Evolutionary conservation across 805 yeast genomes (phyloP).

Genomic region (Suhomyces sp.): DNA sequence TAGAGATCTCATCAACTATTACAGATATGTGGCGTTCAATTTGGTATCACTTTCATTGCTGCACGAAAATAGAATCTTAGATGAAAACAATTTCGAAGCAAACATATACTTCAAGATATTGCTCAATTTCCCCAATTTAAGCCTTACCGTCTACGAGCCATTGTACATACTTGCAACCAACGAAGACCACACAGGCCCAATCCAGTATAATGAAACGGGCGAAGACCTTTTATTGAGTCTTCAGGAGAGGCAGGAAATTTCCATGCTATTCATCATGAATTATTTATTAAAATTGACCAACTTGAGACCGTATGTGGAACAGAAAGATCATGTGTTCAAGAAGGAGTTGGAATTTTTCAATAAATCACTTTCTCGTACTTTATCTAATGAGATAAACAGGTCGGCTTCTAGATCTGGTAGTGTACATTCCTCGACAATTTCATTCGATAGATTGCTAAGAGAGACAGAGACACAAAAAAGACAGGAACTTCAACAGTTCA

Average conservation of each 20-base stretch:
- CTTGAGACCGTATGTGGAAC: slow-evolving; percentile 15
- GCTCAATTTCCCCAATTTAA: slow-evolving; percentile 23
- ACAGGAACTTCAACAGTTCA: slow-evolving; percentile 3
- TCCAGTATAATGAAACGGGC: not conserved
- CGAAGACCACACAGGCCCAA: slow-evolving; percentile 6
- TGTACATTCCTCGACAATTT: slow-evolving; percentile 18
- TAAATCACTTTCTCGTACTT: slow-evolving; percentile 19
- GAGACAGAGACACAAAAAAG: slow-evolving; percentile 10
- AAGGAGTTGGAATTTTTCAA: slow-evolving; percentile 19
- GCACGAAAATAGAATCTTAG: not conserved
- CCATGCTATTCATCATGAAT: slow-evolving; percentile 28
- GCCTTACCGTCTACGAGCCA: slow-evolving; percentile 9
- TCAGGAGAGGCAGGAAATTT: slow-evolving; percentile 28
- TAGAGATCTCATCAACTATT: slow-evolving; percentile 22
- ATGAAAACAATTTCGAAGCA: slow-evolving; percentile 15
- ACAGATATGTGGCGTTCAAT: slow-evolving; percentile 29
- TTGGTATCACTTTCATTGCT: slow-evolving; percentile 20
- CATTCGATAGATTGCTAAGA: slow-evolving; percentile 10
- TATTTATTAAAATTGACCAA: slow-evolving; percentile 19
- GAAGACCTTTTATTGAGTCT: slow-evolving; percentile 10
- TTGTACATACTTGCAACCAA: slow-evolving; percentile 3
- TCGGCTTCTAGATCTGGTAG: slow-evolving; percentile 24
- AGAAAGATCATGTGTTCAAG: slow-evolving; percentile 13
- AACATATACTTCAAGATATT: slow-evolving; percentile 24
- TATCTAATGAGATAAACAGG: slow-evolving; percentile 23